These are phyloP conservation scores for Thelonectria blattea DNA, from an alignment of 2,329 filamentous ascomycete genomes.

Conservation along the genomic window DNA sequence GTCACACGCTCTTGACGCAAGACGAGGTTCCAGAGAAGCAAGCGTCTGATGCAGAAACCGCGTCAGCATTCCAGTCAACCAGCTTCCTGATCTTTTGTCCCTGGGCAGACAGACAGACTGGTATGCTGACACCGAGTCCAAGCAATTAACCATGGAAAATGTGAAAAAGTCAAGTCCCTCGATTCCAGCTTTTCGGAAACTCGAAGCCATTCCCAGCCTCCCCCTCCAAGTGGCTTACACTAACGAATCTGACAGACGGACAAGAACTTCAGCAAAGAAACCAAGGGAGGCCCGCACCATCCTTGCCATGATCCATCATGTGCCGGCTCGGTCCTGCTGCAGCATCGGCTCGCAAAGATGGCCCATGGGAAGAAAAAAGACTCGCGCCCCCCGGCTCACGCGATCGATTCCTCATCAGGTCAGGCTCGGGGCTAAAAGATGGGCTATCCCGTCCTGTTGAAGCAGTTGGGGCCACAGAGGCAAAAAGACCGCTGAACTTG, in stretches of 20 bases:
- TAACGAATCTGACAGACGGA: neutral
- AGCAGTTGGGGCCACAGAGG: constrained; percentile 32
- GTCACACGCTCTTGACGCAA: constrained; percentile 6
- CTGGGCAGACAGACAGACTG: neutral
- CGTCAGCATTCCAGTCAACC: constrained; percentile 4
- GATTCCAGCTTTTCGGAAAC: neutral
- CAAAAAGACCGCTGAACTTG: constrained; percentile 18
- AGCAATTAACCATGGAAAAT: neutral
- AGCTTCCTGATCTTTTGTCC: neutral
- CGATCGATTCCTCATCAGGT: constrained; percentile 30
- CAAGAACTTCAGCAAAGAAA: neutral
- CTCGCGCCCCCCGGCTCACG: constrained; percentile 16
- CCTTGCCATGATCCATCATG: constrained; percentile 18
- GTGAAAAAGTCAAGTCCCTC: neutral
- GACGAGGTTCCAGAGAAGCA: neutral
- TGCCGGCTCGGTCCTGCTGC: neutral
- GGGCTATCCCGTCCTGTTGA: constrained; percentile 17
- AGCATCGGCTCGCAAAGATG: constrained; percentile 10
- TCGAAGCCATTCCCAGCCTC: constrained; percentile 14
- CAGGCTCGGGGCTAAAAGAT: constrained; percentile 23
- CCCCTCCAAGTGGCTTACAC: constrained; percentile 7
- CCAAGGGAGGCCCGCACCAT: constrained; percentile 8
- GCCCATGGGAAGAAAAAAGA: neutral
- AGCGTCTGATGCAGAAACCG: neutral
- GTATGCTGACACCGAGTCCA: neutral